Evolutionary conservation across 306 rosid species (phyloP).

Genomic region (Malus domestica): DNA sequence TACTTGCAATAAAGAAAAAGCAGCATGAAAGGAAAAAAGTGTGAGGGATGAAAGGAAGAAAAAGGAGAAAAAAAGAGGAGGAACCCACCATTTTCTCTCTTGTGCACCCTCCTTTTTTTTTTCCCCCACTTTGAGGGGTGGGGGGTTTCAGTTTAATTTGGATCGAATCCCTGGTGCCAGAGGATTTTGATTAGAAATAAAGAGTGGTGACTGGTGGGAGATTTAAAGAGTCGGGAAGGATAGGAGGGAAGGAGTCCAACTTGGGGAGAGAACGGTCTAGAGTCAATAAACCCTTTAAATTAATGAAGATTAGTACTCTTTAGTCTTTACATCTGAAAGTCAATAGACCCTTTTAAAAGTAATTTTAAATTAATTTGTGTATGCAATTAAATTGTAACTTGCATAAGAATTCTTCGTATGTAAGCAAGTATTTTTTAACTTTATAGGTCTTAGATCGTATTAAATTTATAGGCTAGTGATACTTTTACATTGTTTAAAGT

Average conservation of each 20-base stretch:
- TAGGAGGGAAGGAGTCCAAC: neutral
- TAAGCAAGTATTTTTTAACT: too few species aligned
- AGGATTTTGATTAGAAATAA: slow-evolving; percentile 21
- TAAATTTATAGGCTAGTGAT: too few species aligned
- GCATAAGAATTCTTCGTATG: too few species aligned
- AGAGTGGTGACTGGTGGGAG: slow-evolving; percentile 19
- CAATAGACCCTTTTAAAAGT: too few species aligned
- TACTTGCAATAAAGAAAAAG: neutral
- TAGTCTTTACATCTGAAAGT: too few species aligned
- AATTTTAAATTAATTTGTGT: too few species aligned
- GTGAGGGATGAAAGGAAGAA: neutral
- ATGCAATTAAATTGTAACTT: too few species aligned
- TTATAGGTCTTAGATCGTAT: too few species aligned
- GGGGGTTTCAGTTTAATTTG: slow-evolving; percentile 21
- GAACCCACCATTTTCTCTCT: slow-evolving; percentile 31
- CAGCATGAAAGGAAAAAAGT: neutral
- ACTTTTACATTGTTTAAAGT: too few species aligned
- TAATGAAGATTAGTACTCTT: too few species aligned
- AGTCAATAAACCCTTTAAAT: neutral
- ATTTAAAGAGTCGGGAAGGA: slow-evolving; percentile 37
- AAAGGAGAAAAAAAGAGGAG: neutral
- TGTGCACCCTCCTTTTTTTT: neutral
- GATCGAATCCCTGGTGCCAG: slow-evolving; percentile 16
- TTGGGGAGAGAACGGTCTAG: slow-evolving; percentile 32
- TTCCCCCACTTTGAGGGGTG: neutral